Conservation (phyloP, 306 rosid genomes). For the Cucumis hystrix region DNA sequence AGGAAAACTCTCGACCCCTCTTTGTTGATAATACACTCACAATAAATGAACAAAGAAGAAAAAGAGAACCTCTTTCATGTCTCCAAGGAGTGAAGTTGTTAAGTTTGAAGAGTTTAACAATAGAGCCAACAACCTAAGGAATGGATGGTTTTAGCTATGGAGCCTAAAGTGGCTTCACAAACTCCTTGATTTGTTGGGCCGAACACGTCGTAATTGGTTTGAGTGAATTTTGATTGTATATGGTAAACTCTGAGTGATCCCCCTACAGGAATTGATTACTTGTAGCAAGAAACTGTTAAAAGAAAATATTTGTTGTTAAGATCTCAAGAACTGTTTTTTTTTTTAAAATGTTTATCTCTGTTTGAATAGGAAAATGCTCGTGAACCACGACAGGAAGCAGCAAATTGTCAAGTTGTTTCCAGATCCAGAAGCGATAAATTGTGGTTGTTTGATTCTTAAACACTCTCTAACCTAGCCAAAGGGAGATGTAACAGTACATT, state of each 20-base stretch:
- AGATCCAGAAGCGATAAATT: too few species aligned
- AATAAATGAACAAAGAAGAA: too few species aligned
- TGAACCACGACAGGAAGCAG: background rate
- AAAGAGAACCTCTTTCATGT: too few species aligned
- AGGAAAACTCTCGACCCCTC: background rate
- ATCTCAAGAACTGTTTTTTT: background rate
- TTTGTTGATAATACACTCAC: too few species aligned
- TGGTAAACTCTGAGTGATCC: background rate
- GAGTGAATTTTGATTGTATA: background rate
- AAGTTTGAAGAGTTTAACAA: too few species aligned
- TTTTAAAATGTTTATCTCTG: background rate
- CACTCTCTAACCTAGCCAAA: background rate
- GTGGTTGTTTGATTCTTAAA: background rate
- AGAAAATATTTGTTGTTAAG: background rate
- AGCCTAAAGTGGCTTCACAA: too few species aligned
- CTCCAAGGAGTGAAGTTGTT: too few species aligned
- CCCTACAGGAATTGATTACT: background rate
- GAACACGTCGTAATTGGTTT: background rate
- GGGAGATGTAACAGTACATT: background rate
- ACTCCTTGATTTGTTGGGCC: too few species aligned
- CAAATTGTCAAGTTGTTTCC: background rate
- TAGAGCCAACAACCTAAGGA: too few species aligned
- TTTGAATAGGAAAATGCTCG: background rate
- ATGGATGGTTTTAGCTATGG: too few species aligned
- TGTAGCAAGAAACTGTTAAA: background rate